These are phyloP conservation scores for Globisporangium mamillatum DNA, from an alignment of 352 stramenopile genomes.

Conservation along the genomic window DNA sequence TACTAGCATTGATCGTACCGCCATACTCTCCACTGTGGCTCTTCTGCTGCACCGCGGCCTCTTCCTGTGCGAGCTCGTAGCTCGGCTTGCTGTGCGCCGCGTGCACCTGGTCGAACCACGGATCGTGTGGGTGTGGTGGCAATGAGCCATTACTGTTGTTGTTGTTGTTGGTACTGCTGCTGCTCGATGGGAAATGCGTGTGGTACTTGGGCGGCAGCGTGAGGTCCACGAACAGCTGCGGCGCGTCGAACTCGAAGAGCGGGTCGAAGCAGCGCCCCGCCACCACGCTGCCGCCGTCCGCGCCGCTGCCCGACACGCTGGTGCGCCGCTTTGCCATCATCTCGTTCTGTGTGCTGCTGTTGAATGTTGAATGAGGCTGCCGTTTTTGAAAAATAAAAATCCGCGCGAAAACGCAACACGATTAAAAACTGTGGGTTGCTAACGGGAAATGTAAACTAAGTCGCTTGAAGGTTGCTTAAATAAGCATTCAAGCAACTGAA, in stretches of 20 bases:
- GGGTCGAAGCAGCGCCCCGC: constrained; percentile 30
- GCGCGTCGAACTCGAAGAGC: constrained; percentile 77
- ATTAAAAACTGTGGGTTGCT: too few relatives aligned
- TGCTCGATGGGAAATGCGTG: neutral
- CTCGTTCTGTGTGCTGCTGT: neutral
- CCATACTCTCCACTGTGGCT: constrained; percentile 7
- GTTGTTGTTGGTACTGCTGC: neutral
- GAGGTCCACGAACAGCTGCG: constrained; percentile 55
- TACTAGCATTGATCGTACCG: neutral
- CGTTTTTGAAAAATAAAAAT: too few relatives aligned
- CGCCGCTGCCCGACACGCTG: constrained; percentile 11
- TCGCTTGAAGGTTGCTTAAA: too few relatives aligned
- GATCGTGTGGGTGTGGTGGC: constrained; percentile 31
- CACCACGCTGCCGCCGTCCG: neutral
- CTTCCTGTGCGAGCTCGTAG: constrained; percentile 41
- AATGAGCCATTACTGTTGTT: constrained; percentile 2
- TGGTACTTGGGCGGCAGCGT: constrained; percentile 23
- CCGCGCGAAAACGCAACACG: too few relatives aligned
- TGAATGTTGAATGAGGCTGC: too few relatives aligned
- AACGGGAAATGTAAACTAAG: too few relatives aligned
- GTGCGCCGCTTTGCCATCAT: constrained; percentile 10
- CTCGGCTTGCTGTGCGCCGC: constrained; percentile 52
- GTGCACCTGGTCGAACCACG: constrained; percentile 69
- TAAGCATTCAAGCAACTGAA: too few relatives aligned
- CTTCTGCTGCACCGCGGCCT: constrained; percentile 21